A percentile compares a stretch with the other conserved stretches of the same genome.
These are phyloP conservation scores for Atractiella rhizophila DNA, from an alignment of 768 basidiomycete genomes.

Conservation along the genomic window DNA sequence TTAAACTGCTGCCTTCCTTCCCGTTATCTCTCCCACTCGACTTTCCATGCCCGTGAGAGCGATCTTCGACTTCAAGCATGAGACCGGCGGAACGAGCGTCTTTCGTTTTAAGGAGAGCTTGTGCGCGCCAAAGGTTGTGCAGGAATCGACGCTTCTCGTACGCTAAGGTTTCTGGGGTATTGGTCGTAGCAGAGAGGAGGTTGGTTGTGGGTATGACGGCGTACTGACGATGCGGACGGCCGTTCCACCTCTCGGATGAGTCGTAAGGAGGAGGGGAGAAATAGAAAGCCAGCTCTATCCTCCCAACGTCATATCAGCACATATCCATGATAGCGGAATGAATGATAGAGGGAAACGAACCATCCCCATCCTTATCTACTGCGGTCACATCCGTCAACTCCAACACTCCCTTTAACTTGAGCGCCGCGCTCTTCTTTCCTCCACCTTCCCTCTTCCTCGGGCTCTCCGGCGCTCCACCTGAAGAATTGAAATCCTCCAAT, in stretches of 20 bases:
- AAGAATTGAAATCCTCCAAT: slow-evolving; percentile 49
- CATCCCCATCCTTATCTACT: slow-evolving; percentile 50
- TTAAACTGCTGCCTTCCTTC: too few species aligned
- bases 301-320: slow-evolving; percentile 4
- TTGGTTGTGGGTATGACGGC: slow-evolving; percentile 25
- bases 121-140: slow-evolving; percentile 6
- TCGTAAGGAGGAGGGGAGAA: slow-evolving; percentile 59
- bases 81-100: slow-evolving; percentile 29
- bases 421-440: too few species aligned
- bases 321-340: neutral
- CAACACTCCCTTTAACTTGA: slow-evolving; percentile 64
- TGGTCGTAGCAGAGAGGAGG: neutral
- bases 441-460: slow-evolving; percentile 40
- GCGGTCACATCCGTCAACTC: slow-evolving; percentile 62
- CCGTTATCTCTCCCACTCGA: too few species aligned
- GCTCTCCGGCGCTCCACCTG: slow-evolving; percentile 21
- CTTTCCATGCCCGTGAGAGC: too few species aligned
- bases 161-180: too few species aligned
- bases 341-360: slow-evolving; percentile 23
- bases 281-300: slow-evolving; percentile 55
- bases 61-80: too few species aligned
- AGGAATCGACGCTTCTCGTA: slow-evolving; percentile 9
- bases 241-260: slow-evolving; percentile 63
- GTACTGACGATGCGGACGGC: slow-evolving; percentile 54
- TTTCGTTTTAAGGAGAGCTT: too few species aligned